These are phyloP conservation scores for Phylloporus rhodoxanthus DNA, from an alignment of 768 basidiomycete genomes.

Conservation along the genomic window DNA sequence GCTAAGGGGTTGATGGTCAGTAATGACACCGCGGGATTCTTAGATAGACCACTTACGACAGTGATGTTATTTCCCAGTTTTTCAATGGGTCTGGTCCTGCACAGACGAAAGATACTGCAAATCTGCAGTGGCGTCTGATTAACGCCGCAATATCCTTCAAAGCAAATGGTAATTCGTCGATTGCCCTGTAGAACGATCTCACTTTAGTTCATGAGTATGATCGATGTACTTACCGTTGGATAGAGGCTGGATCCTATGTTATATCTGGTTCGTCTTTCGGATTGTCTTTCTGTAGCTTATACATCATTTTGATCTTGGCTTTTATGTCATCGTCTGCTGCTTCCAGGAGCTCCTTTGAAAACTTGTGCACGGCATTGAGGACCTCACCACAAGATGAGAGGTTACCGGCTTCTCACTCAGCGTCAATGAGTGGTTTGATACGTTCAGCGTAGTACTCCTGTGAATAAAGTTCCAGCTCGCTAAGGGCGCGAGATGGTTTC, in stretches of 20 bases:
- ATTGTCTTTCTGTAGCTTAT: not conserved
- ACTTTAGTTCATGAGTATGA: not conserved
- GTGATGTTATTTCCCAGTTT: conserved; percentile 2
- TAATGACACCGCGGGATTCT: not conserved
- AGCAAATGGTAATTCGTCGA: not conserved
- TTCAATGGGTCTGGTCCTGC: conserved; percentile 1
- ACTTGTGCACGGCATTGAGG: not conserved
- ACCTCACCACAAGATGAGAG: not conserved
- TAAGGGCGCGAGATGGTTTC: not conserved
- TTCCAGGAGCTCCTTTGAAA: conserved; percentile 3
- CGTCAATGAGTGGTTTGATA: conserved; percentile 1
- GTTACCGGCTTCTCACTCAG: not conserved
- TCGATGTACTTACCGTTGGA: not conserved
- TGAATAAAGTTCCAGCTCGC: not conserved
- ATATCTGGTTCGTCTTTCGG: not conserved
- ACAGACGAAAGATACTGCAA: not conserved
- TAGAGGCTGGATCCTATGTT: not conserved
- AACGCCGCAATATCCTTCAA: not conserved
- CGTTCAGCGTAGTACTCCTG: not conserved
- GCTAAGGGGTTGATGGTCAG: not conserved
- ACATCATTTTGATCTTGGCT: not conserved
- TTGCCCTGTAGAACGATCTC: not conserved
- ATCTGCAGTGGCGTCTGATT: not conserved
- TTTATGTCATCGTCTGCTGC: not conserved
- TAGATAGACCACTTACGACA: not conserved